Evolutionary conservation across 371 early-diverging fungal genomes (phyloP), one percentile per base, ranked within the genome.

Genomic region (Zopfochytrium polystomum): DNA sequence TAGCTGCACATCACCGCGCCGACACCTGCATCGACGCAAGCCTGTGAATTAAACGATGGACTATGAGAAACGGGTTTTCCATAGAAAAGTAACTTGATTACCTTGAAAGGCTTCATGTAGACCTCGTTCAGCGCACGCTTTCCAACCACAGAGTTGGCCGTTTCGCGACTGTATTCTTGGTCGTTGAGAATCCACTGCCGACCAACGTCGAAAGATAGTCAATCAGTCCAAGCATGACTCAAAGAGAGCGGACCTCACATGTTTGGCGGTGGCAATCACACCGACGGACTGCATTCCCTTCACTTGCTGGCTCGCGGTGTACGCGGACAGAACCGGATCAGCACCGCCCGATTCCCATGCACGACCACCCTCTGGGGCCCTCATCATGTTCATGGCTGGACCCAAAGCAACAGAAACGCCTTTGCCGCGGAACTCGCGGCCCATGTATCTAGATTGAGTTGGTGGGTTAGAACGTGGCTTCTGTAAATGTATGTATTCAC

Each of bases 1-100:
- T 85, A 85, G 11, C 67, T 46, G 55, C 85, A 82, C 86, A 85
- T 85, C 33, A 84, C 45, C 11, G 82, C 71, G 1, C 63, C 82
- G 4, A 80, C 81, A 58, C 81, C 84, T 22, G 74, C 83, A 52
- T 79, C 76, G 1, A 85, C 64, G 43, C 73, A 70, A 0, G 74
- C 74, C 60, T 61, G 70, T n/a, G n/a, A n/a, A n/a, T n/a, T n/a
- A n/a, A n/a, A n/a, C n/a, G n/a, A n/a, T n/a, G n/a, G n/a, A n/a
- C n/a, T n/a, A n/a, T n/a, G n/a, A n/a, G n/a, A n/a, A n/a, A n/a
- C n/a, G n/a, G n/a, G n/a, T n/a, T n/a, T n/a, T n/a, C n/a, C n/a
- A n/a, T n/a, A n/a, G n/a, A n/a, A n/a, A n/a, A n/a, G n/a, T n/a
- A n/a, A n/a, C n/a, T n/a, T n/a, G n/a, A n/a, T n/a, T n/a, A n/a